phyloP scores from a whole-genome alignment of 2,329 filamentous ascomycete species.

The Colletotrichum phormii region DNA sequence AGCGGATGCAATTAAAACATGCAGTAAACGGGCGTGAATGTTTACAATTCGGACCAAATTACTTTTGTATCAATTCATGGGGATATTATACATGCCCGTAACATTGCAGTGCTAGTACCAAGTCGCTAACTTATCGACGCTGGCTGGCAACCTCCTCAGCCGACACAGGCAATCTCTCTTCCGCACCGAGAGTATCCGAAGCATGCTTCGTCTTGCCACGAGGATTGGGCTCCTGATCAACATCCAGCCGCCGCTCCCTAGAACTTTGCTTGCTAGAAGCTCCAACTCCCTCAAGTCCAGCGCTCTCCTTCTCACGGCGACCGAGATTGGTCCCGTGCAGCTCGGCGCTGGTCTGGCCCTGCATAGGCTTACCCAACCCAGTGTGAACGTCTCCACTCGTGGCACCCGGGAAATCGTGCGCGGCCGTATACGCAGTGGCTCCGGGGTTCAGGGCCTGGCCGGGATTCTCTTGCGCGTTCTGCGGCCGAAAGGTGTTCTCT shows the following conservation, averaged over 20 bases:
- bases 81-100: background rate
- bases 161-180: slow-evolving; percentile 40
- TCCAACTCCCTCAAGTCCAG: slow-evolving; percentile 54
- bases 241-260: slow-evolving; percentile 46
- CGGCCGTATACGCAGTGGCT: slow-evolving; percentile 42
- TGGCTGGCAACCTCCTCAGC: slow-evolving; percentile 44
- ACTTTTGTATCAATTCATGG: background rate
- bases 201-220: slow-evolving; percentile 39
- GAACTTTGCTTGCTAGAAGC: slow-evolving; percentile 45
- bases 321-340: slow-evolving; percentile 47
- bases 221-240: slow-evolving; percentile 40
- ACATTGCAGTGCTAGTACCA: slow-evolving; percentile 18
- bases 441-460: slow-evolving; percentile 48
- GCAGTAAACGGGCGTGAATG: background rate
- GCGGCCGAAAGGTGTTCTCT: slow-evolving; percentile 53
- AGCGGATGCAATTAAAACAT: background rate
- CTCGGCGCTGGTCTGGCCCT: slow-evolving; percentile 57
- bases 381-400: slow-evolving; percentile 58
- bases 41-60: background rate
- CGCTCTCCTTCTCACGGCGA: slow-evolving; percentile 48
- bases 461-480: slow-evolving; percentile 48
- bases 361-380: slow-evolving; percentile 55
- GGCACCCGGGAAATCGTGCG: slow-evolving; percentile 54
- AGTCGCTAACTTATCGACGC: background rate
- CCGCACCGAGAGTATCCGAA: slow-evolving; percentile 41